A percentile compares a stretch with the other conserved stretches of the same genome.
Evolutionary conservation across 2,329 filamentous ascomycete genomes (phyloP).

Genomic region (Aureobasidium subglaciale): DNA sequence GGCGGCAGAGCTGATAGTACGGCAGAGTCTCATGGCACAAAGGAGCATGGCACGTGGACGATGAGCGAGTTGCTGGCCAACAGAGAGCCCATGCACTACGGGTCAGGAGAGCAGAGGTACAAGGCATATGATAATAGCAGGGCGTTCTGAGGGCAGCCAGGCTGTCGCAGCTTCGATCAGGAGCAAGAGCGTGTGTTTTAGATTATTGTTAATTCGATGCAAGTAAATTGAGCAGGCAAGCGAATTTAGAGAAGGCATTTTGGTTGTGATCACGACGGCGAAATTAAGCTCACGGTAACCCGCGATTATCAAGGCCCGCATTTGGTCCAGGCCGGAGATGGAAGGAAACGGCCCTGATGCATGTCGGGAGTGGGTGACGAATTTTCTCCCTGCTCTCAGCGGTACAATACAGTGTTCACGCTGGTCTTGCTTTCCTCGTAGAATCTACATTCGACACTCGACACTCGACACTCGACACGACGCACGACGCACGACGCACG

Average conservation of each 20-base stretch:
- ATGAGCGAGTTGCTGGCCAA: conserved; percentile 10
- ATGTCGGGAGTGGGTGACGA: neutral
- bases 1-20: conserved; percentile 88
- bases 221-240: too few species aligned
- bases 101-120: neutral
- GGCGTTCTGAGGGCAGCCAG: neutral
- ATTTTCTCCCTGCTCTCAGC: neutral
- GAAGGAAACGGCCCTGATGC: neutral
- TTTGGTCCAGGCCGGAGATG: neutral
- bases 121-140: neutral
- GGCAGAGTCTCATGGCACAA: conserved; percentile 70
- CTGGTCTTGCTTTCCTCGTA: too few species aligned
- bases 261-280: neutral
- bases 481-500: too few species aligned
- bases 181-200: neutral
- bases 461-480: too few species aligned
- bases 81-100: neutral
- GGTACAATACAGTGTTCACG: too few species aligned
- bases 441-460: too few species aligned
- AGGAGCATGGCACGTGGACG: conserved; percentile 15
- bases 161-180: neutral
- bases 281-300: conserved; percentile 1
- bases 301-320: neutral
- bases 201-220: neutral
- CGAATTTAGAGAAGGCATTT: neutral